Evolutionary conservation across 140 eudicot species (phyloP), one percentile per base, ranked within the genome.

Genomic region (Oenanthe javanica): DNA sequence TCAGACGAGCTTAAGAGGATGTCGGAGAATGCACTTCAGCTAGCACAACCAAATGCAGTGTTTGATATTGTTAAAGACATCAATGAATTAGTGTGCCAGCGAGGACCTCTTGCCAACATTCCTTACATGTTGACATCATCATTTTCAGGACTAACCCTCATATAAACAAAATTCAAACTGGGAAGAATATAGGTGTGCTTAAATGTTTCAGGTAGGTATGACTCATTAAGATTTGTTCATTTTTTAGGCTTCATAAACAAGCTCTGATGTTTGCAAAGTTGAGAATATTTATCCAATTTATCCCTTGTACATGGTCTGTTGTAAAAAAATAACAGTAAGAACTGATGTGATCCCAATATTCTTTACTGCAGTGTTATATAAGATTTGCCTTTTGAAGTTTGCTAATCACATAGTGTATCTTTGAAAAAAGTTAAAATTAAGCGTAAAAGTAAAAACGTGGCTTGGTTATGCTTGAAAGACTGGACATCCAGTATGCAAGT

Each of bases 11-110:
- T 87, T 52, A 85, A 86, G 88, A 86, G 78, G 81, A 92, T 90
- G 96, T 95, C 99, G 1, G 89, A 92, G 78, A 95, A 92, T 77
- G 90, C 97, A 19, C 90, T 92, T 52, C 86, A 88, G 79, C 89
- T 95, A 51, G 94, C 99, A 54, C 97, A 95, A 83, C 97, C 99
- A 6, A 84, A 95, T 36, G 99, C 99, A 3, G 99, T 95, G 61
- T 95, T 95, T 79, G 99, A 95, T 85, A 95, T 95, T 1, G 97
- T 92, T 16, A 95, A 89, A 86, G 99, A 95, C 87, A 91, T 95
- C 18, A 96, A 95, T 73, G 99, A 92, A 78, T 85, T 95, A 23
- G 93, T 93, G 0, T 85, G 91, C 82, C 97, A 95, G 83, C 84
- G 99, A 49, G 97, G 97, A 38, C 97, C 99, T n/a, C 85, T 95